Evolutionary conservation across 2,329 filamentous ascomycete genomes (phyloP), one percentile per base, ranked within the genome.

Genomic region (Calonectria pseudoturangicola): DNA sequence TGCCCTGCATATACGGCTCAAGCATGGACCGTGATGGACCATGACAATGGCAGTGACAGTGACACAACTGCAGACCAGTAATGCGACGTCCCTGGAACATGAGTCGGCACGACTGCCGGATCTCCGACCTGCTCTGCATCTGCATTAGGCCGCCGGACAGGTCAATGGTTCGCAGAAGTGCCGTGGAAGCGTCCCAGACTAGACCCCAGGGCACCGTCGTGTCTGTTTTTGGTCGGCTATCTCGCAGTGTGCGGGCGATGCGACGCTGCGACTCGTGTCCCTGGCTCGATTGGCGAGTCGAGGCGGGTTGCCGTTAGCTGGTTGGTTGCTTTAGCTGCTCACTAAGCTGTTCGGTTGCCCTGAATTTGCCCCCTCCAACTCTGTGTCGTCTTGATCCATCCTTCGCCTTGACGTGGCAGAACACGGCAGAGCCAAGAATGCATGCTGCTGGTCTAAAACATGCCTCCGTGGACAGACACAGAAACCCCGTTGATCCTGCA

Each of bases 211-310:
- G 48, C 30, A 66, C 48, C 36, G 28, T 62, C 27, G 58, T 62
- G 54, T 65, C 43, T 36, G 7, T 50, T 65, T 41, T 66, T 56
- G 43, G 64, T 45, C 64, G 64, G 64, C 25, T 54, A 66, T 66
- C 48, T 54, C 36, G 48, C 64, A 56, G 33, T 21, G 18, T 28
- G 36, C 47, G 30, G 54, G 48, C 64, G 64, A 66, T 28, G 63
- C 47, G 25, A 56, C 64, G 48, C 18, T 43, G 36, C 36, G 36
- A 60, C 30, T 51, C n/a, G 48, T 28, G 47, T 45, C 66, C 56
- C 39, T 62, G 66, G 54, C 47, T 45, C 66, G 56, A 62, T 48
- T 9, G 8, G 36, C 54, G 27, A n/a, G 50, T 21, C 50, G 50
- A 56, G 50, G 36, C 28, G 51, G 36, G 54, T 15, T 39, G 54